phyloP scores from a whole-genome alignment of 176 grass and related monocot genomes.

The Oryza meyeriana region DNA sequence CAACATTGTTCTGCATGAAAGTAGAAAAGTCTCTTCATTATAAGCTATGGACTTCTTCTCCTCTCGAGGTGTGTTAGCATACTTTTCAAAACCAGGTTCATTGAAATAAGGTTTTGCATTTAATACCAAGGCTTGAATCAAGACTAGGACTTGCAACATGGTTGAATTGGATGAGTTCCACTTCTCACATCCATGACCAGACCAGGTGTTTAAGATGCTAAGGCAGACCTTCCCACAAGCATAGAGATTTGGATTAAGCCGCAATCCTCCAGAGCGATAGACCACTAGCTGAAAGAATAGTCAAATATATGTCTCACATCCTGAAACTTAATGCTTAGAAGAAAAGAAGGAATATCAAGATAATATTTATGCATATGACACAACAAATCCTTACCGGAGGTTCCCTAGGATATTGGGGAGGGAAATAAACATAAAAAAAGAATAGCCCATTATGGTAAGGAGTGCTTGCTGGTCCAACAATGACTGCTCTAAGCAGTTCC shows the following conservation, averaged over 20 bases:
- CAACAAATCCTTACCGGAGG: conserved; percentile 56
- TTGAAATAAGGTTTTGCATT: conserved; percentile 85
- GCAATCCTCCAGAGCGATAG: conserved; percentile 74
- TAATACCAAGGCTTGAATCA: conserved; percentile 79
- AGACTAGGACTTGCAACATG: conserved; percentile 72
- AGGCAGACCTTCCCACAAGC: conserved; percentile 71
- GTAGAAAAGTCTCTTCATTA: conserved; percentile 65
- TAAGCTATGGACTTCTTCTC: conserved; percentile 59
- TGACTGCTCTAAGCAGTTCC: conserved; percentile 79
- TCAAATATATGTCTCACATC: neutral
- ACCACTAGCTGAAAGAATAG: conserved; percentile 61
- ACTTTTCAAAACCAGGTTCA: conserved; percentile 49
- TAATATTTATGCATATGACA: conserved; percentile 12
- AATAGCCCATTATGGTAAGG: conserved; percentile 83
- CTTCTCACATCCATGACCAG: conserved; percentile 58
- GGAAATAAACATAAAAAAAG: conserved; percentile 83
- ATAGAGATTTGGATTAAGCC: conserved; percentile 88
- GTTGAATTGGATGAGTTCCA: conserved; percentile 63
- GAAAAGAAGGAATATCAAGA: conserved; percentile 12
- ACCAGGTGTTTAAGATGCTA: conserved; percentile 84
- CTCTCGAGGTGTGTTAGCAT: conserved; percentile 42
- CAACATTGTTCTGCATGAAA: conserved; percentile 74
- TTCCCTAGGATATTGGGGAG: conserved; percentile 57
- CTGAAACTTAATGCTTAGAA: conserved; percentile 12
- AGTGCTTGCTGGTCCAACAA: conserved; percentile 76